Evolutionary conservation across 2,329 filamentous ascomycete genomes (phyloP).

Genomic region (Sclerotinia glacialis): DNA sequence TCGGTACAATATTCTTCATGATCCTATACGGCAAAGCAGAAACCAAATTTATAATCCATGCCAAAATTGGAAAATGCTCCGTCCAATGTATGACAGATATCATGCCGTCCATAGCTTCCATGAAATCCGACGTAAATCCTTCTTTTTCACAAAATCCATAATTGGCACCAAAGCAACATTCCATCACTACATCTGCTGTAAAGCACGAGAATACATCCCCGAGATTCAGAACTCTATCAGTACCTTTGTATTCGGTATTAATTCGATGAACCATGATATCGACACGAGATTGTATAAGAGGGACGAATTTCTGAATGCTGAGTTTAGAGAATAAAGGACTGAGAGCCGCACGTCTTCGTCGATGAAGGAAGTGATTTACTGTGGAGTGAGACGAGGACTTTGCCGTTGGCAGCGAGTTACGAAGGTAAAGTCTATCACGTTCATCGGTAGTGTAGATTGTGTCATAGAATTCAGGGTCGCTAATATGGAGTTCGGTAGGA

Average conservation of each 20-base stretch:
- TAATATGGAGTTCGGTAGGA: slow-evolving; percentile 43
- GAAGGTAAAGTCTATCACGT: slow-evolving; percentile 24
- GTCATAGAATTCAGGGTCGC: slow-evolving; percentile 41
- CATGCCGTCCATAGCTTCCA: not conserved
- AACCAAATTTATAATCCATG: not conserved
- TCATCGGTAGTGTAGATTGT: slow-evolving; percentile 41
- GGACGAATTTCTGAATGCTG: slow-evolving; percentile 18
- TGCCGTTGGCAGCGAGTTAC: slow-evolving; percentile 15
- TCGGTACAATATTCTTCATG: slow-evolving; percentile 1
- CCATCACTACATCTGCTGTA: slow-evolving; percentile 33
- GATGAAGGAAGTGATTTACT: slow-evolving; percentile 29
- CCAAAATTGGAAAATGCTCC: slow-evolving; percentile 9
- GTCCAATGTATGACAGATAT: slow-evolving; percentile 8
- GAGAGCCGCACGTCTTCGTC: slow-evolving; percentile 27
- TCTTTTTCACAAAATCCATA: slow-evolving; percentile 9
- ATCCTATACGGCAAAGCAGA: slow-evolving; percentile 8
- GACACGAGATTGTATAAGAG: slow-evolving; percentile 16
- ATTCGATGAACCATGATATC: slow-evolving; percentile 1
- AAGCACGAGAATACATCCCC: slow-evolving; percentile 11
- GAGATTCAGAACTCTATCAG: not conserved
- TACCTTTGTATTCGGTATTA: slow-evolving; percentile 13
- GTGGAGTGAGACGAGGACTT: slow-evolving; percentile 23
- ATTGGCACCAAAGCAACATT: slow-evolving; percentile 28
- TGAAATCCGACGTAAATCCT: slow-evolving; percentile 7
- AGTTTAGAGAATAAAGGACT: slow-evolving; percentile 31